Base-by-base conservation (phyloP, 495 filamentous ascomycete genomes). In the Staphylotrichum longicolle region DNA sequence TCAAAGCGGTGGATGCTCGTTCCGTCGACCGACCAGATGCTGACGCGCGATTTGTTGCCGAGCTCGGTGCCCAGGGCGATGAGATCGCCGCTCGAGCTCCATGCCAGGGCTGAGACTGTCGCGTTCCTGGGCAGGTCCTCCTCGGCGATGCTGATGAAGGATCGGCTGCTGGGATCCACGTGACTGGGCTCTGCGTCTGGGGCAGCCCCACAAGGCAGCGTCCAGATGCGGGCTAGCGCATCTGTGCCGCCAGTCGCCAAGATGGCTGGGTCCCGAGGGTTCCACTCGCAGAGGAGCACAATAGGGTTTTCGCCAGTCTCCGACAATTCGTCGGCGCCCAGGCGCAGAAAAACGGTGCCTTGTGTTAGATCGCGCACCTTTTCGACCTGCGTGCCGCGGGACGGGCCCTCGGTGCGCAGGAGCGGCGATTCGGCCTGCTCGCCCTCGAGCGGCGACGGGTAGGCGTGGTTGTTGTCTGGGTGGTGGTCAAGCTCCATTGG, bases 211-310 rank as follows among this genome's bases (percentile, higher is more conserved):
- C 77, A 74, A 64, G 85, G 81, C 53, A 92, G 70, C 65, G 84
- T 89, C 88, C 88, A 93, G 73, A 94, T 77, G 63, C 85, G 86
- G 77, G 88, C 90, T 81, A 90, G 87, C 72, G 86, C 83, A 72
- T 91, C 87, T 68, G 79, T 82, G 68, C 90, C 89, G 72, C 85
- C 86, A 63, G 86, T 85, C 66, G 86, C 88, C 72, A 95, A 80
- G 70, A 90, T 76, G 41, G 83, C 86, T 62, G 90, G 82, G 79
- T 93, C 86, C 61, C 74, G 75, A 54, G 91, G 91, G 68, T 88
- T 90, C 88, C 90, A 95, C 72, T 86, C 78, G 75, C 85, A 84
- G 55, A 83, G 82, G 64, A 90, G 82, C 78, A 93, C 74, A 61
- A 83, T 73, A 72, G 80, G 78, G 69, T 75, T 77, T 74, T 76